Evolutionary conservation across 164 flowering plant genomes (phyloP).

Genomic region (Paratinospora sagittata): DNA sequence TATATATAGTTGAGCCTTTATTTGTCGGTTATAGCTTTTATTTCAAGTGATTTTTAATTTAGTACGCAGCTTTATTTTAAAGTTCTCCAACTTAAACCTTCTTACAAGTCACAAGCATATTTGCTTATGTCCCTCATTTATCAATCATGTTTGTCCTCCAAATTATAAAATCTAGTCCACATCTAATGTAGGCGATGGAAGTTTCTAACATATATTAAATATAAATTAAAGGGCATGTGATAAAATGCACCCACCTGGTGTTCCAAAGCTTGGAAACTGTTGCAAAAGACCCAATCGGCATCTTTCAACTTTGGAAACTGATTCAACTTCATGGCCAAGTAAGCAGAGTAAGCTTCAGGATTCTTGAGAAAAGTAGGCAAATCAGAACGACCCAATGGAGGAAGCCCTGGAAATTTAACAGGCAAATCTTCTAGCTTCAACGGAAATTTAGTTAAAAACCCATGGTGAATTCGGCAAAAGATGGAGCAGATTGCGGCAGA

Average conservation of each 20-base stretch:
- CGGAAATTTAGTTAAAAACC: background rate
- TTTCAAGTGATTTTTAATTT: too few species aligned
- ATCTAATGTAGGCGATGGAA: too few species aligned
- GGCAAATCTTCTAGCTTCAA: background rate
- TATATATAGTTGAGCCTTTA: slow-evolving; percentile 21
- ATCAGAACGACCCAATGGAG: slow-evolving; percentile 10
- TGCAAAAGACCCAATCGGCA: background rate
- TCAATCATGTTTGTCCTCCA: too few species aligned
- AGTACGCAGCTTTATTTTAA: too few species aligned
- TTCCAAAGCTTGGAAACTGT: slow-evolving; percentile 7
- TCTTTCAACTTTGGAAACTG: background rate
- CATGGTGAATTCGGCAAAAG: slow-evolving; percentile 7
- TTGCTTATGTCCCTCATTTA: too few species aligned
- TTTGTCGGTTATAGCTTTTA: slow-evolving; percentile 12
- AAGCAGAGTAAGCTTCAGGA: background rate
- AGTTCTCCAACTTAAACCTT: too few species aligned
- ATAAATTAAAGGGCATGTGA: too few species aligned
- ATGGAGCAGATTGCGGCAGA: slow-evolving; percentile 8
- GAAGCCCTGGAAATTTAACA: slow-evolving; percentile 17
- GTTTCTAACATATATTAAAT: too few species aligned
- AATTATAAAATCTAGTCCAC: too few species aligned
- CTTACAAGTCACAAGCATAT: too few species aligned
- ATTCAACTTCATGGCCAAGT: background rate
- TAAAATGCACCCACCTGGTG: slow-evolving; percentile 4
- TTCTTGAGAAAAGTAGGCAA: slow-evolving; percentile 15